Conservation (phyloP, 306 rosid species). For the Cucurbita argyrosperma region DNA sequence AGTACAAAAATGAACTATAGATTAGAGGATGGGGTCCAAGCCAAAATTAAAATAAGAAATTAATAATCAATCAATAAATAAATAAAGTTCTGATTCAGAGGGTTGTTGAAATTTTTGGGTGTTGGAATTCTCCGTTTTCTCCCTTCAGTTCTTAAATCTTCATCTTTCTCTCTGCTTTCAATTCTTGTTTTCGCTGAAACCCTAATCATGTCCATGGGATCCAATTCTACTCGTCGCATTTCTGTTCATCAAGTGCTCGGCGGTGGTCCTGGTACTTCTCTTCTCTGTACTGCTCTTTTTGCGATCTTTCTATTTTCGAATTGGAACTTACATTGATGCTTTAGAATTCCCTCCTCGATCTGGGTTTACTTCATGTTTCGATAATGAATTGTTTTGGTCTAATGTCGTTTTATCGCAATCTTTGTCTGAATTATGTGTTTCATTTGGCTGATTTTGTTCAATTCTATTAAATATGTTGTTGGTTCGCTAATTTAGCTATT, state of each 20-base stretch:
- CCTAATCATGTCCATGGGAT: conserved; percentile 58
- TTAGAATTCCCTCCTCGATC: neutral
- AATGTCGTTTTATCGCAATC: neutral
- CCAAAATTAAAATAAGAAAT: neutral
- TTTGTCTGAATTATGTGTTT: neutral
- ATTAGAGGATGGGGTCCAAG: neutral
- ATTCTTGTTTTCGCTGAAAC: conserved; percentile 10
- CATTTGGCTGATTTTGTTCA: neutral
- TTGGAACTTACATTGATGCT: neutral
- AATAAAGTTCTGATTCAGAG: neutral
- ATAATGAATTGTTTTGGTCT: neutral
- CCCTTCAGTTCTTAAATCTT: neutral
- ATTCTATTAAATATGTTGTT: neutral
- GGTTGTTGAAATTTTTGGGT: neutral
- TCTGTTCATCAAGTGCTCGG: conserved; percentile 72
- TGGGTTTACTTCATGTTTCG: neutral
- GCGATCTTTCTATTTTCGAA: neutral
- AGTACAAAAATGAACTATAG: neutral
- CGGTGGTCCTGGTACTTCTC: conserved; percentile 52
- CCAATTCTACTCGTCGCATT: conserved; percentile 31
- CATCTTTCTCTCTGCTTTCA: conserved; percentile 1
- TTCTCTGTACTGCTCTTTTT: neutral
- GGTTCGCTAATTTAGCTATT: neutral
- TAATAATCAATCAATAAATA: neutral
- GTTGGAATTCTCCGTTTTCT: neutral